A percentile compares a stretch with the other conserved stretches of the same genome.
These are phyloP conservation scores for Trichophyton simii DNA, from an alignment of 2,329 filamentous ascomycete species.

Conservation along the genomic window DNA sequence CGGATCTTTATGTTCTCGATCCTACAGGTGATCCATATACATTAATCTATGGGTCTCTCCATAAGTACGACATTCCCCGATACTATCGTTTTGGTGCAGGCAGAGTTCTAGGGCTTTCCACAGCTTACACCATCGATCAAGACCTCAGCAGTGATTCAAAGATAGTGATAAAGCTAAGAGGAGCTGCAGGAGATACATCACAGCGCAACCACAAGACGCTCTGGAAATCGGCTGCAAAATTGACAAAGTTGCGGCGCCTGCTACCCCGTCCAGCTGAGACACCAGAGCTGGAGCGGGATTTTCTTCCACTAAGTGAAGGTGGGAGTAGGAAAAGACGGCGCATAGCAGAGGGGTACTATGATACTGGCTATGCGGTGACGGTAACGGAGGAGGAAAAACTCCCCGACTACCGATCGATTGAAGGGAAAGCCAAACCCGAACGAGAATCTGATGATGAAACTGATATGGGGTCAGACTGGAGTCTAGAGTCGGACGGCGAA, in stretches of 20 bases:
- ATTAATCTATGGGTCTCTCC: slow-evolving; percentile 57
- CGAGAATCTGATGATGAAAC: slow-evolving; percentile 36
- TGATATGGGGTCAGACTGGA: slow-evolving; percentile 40
- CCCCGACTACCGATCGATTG: slow-evolving; percentile 53
- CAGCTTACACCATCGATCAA: slow-evolving; percentile 53
- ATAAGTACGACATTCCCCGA: slow-evolving; percentile 57
- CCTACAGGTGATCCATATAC: slow-evolving; percentile 65
- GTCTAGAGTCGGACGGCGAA: slow-evolving; percentile 31
- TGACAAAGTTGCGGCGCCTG: slow-evolving; percentile 18
- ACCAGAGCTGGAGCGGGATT: slow-evolving; percentile 21
- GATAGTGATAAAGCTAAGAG: slow-evolving; percentile 25
- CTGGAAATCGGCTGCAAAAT: slow-evolving; percentile 16
- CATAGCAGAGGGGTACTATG: slow-evolving; percentile 15
- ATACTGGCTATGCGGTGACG: slow-evolving; percentile 19
- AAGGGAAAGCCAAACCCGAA: slow-evolving; percentile 46
- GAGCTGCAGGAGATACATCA: slow-evolving; percentile 29
- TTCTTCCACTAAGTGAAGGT: slow-evolving; percentile 20
- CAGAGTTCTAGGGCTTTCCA: slow-evolving; percentile 53
- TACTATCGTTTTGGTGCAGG: slow-evolving; percentile 61
- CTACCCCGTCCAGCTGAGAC: slow-evolving; percentile 11
- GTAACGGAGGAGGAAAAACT: slow-evolving; percentile 38
- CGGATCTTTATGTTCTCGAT: slow-evolving; percentile 49
- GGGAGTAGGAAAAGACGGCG: slow-evolving; percentile 32
- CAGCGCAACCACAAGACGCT: slow-evolving; percentile 36
- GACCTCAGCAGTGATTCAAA: slow-evolving; percentile 37